Percentiles rank a stretch among this genome's conserved stretches.
Conservation (phyloP, 148 eudicot species). For the Fagopyrum esculentum region DNA sequence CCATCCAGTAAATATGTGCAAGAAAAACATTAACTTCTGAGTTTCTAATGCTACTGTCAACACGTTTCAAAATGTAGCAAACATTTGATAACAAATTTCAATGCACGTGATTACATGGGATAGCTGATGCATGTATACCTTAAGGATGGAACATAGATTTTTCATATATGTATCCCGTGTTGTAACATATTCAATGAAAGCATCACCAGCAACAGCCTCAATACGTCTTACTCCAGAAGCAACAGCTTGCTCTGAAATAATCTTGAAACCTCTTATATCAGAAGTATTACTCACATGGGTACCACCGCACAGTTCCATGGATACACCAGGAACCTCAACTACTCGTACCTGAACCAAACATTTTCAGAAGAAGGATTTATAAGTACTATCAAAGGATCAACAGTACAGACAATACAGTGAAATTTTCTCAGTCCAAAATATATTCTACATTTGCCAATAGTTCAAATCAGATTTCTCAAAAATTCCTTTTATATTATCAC, state of each 20-base stretch:
- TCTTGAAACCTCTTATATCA: constrained; percentile 93
- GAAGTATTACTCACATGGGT: constrained; percentile 88
- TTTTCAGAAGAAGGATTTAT: background rate
- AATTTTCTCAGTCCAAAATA: background rate
- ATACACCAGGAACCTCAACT: constrained; percentile 96
- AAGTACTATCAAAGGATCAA: background rate
- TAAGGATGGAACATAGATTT: constrained; percentile 86
- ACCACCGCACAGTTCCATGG: constrained; percentile 96
- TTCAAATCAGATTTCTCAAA: background rate
- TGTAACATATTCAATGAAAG: constrained; percentile 72
- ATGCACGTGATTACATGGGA: background rate
- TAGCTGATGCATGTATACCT: constrained; percentile 35
- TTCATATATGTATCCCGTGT: constrained; percentile 81
- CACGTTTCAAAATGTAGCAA: background rate
- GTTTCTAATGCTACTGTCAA: background rate
- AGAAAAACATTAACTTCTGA: background rate
- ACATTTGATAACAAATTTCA: constrained; percentile 7
- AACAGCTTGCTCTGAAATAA: constrained; percentile 90
- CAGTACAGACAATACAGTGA: background rate
- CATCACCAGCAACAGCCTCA: constrained; percentile 99
- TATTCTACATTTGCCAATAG: background rate
- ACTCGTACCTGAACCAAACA: constrained; percentile 64
- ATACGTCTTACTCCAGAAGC: constrained; percentile 95
- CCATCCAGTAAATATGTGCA: no score
- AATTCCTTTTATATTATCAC: background rate